phyloP scores from a whole-genome alignment of 108 stramenopile species.

The Parietichytrium sp. region DNA sequence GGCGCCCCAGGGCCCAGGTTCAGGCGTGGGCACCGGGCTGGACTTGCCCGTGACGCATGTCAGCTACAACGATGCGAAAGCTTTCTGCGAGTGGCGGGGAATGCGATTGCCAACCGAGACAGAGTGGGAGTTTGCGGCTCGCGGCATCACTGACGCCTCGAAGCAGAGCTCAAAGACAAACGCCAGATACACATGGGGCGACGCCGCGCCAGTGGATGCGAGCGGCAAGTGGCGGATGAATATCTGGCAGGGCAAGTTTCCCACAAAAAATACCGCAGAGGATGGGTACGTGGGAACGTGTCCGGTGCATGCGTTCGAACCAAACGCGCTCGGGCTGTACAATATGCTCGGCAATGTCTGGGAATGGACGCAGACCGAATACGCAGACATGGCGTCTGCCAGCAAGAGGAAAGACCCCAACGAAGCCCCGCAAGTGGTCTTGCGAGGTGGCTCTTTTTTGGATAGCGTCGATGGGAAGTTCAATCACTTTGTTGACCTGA shows the following conservation, averaged over 20 bases:
- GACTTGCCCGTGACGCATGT: conserved; percentile 88
- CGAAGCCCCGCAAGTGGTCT: conserved; percentile 78
- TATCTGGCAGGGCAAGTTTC: conserved; percentile 74
- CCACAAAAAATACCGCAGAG: conserved; percentile 70
- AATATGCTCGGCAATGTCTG: conserved; percentile 88
- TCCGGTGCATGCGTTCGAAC: conserved; percentile 75
- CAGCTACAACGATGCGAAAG: conserved; percentile 84
- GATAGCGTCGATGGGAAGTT: conserved; percentile 75
- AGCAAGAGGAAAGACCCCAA: background rate
- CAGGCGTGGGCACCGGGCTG: conserved; percentile 61
- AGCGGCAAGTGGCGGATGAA: conserved; percentile 56
- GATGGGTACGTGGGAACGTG: conserved; percentile 81
- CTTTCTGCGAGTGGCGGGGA: conserved; percentile 86
- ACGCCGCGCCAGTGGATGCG: background rate
- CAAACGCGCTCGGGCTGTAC: conserved; percentile 79
- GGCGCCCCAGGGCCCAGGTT: conserved; percentile 79
- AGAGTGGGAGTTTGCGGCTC: conserved; percentile 87
- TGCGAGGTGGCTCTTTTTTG: conserved; percentile 80
- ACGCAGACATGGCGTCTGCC: background rate
- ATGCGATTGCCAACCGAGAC: conserved; percentile 81
- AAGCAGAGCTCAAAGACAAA: background rate
- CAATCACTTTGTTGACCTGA: conserved; percentile 68
- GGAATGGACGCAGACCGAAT: conserved; percentile 69
- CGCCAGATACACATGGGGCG: conserved; percentile 45
- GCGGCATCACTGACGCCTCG: conserved; percentile 65